These are phyloP conservation scores for Angomonas deanei DNA, from an alignment of 208 protist genomes.

Conservation along the genomic window DNA sequence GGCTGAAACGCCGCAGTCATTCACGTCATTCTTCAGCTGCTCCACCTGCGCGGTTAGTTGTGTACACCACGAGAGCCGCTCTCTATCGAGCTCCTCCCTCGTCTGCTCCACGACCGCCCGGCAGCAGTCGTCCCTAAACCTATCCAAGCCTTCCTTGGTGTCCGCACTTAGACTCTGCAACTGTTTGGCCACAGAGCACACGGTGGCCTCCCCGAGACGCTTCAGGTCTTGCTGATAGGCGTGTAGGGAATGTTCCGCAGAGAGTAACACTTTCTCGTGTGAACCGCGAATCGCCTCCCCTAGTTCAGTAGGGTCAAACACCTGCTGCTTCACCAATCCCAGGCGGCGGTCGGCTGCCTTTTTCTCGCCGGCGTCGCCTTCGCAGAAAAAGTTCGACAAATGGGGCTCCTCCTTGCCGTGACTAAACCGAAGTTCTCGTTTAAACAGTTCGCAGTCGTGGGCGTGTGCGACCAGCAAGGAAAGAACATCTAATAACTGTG, in stretches of 20 bases:
- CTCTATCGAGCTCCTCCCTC: constrained; percentile 38
- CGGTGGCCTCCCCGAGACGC: constrained; percentile 27
- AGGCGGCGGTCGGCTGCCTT: constrained; percentile 15
- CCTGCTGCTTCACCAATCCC: constrained; percentile 18
- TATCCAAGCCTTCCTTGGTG: constrained; percentile 32
- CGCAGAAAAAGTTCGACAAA: background rate
- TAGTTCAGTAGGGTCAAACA: constrained; percentile 17
- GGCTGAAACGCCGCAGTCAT: constrained; percentile 23
- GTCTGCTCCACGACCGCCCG: constrained; percentile 30
- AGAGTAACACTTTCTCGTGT: constrained; percentile 37
- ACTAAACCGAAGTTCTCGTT: constrained; percentile 35
- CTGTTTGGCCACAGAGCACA: constrained; percentile 21
- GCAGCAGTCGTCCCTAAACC: constrained; percentile 40
- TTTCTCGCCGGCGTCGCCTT: constrained; percentile 6
- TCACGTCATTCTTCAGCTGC: constrained; percentile 32
- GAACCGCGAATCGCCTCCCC: constrained; percentile 29
- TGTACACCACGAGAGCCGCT: constrained; percentile 33
- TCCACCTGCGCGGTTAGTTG: constrained; percentile 27
- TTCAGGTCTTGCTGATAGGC: constrained; percentile 58
- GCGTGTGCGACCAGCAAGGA: constrained; percentile 69
- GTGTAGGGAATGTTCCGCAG: constrained; percentile 53
- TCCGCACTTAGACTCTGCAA: constrained; percentile 21
- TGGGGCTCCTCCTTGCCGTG: background rate
- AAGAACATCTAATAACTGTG: constrained; percentile 66
- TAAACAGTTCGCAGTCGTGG: constrained; percentile 76